Conservation (phyloP, 2,329 filamentous ascomycete species). For the Trichoderma polysporum region DNA sequence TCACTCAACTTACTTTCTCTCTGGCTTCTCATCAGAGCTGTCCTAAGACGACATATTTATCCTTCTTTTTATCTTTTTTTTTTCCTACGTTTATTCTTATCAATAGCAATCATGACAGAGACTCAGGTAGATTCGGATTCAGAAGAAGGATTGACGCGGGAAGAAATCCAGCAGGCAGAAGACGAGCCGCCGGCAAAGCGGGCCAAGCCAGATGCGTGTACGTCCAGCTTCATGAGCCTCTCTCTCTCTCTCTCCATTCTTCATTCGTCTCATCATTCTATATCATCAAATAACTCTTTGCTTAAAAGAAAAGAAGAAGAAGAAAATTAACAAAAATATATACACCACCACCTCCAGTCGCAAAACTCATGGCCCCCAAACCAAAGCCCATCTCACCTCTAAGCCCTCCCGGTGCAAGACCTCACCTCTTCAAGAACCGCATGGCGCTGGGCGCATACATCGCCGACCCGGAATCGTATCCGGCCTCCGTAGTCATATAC, state of each 20-base stretch:
- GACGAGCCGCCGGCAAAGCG: conserved; percentile 28
- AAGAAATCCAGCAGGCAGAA: conserved; percentile 40
- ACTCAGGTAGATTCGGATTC: conserved; percentile 29
- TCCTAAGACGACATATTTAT: neutral
- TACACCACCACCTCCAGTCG: conserved; percentile 30
- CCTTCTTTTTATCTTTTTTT: neutral
- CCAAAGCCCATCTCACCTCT: conserved; percentile 28
- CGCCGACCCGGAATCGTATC: conserved; percentile 58
- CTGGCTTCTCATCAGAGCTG: neutral
- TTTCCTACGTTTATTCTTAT: neutral
- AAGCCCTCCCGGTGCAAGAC: conserved; percentile 24
- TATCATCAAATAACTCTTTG: neutral
- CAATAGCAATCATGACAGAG: conserved; percentile 1
- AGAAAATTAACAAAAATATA: neutral
- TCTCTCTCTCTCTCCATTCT: neutral
- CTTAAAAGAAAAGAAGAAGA: neutral
- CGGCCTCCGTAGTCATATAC: conserved; percentile 62
- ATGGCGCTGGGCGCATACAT: conserved; percentile 69
- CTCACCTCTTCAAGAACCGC: conserved; percentile 47
- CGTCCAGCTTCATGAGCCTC: neutral
- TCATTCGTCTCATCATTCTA: too few relatives aligned
- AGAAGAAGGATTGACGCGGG: conserved; percentile 43
- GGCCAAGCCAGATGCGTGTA: conserved; percentile 44
- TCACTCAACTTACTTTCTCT: neutral
- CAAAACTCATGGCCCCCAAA: conserved; percentile 40